Conservation (phyloP, 2,329 filamentous ascomycete genomes). For the Exophiala oligosperma region DNA sequence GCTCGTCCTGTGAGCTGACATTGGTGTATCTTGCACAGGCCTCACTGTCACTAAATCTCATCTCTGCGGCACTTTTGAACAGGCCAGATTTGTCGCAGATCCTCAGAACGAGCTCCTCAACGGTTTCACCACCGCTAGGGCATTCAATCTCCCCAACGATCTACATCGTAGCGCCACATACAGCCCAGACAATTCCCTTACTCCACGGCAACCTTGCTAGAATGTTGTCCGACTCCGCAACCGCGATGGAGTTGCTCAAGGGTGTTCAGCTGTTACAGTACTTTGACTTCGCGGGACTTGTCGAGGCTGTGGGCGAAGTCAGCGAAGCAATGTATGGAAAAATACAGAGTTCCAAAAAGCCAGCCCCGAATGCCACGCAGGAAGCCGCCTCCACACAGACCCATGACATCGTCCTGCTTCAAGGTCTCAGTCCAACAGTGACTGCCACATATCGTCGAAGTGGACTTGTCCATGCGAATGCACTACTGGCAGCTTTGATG, state of each 20-base stretch:
- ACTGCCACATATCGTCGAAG: conserved; percentile 18
- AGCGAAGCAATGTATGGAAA: conserved; percentile 11
- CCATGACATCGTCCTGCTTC: conserved; percentile 18
- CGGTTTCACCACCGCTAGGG: neutral
- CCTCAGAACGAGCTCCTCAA: neutral
- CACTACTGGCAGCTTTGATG: conserved; percentile 14
- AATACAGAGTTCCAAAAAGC: neutral
- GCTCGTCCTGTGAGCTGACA: neutral
- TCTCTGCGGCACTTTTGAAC: conserved; percentile 12
- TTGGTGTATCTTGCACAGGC: neutral
- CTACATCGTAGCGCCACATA: conserved; percentile 17
- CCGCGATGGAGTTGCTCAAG: conserved; percentile 22
- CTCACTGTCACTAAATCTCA: conserved; percentile 2
- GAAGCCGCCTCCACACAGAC: neutral
- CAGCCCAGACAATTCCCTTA: conserved; percentile 16
- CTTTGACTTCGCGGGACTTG: conserved; percentile 22
- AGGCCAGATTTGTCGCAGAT: neutral
- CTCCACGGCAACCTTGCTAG: conserved; percentile 15
- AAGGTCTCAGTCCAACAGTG: conserved; percentile 12
- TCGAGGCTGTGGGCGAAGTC: conserved; percentile 21
- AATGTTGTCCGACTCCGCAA: conserved; percentile 4
- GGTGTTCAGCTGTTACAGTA: conserved; percentile 22
- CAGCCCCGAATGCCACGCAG: too few species aligned
- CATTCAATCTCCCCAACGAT: neutral
- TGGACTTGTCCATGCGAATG: conserved; percentile 20